phyloP scores from a whole-genome alignment of 805 yeast species.

The Tetrapisispora namnaoensis region DNA sequence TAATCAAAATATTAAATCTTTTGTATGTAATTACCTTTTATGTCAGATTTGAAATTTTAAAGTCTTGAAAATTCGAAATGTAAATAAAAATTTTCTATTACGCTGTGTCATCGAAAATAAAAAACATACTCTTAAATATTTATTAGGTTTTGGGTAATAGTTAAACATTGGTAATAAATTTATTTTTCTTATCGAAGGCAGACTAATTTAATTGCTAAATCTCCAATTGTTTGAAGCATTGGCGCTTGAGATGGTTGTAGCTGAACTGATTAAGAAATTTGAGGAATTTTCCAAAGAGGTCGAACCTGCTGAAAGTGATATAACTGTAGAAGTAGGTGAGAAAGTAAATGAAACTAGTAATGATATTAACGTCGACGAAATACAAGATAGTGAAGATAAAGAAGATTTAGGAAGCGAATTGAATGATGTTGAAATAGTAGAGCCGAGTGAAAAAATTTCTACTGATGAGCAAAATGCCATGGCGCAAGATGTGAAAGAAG shows the following conservation, averaged over 20 bases:
- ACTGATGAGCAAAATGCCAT: conserved; percentile 7
- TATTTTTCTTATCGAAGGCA: too few species aligned
- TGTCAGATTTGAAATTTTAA: too few species aligned
- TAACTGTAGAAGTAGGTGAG: not conserved
- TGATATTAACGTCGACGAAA: conserved; percentile 4
- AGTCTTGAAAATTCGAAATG: too few species aligned
- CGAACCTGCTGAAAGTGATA: conserved; percentile 2
- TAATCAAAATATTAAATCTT: too few species aligned
- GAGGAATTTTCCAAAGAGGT: conserved; percentile 19
- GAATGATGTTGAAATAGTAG: conserved; percentile 5
- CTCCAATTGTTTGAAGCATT: not conserved
- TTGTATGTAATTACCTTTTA: not conserved
- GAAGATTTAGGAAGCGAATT: not conserved
- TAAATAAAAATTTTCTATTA: too few species aligned
- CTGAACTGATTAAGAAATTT: conserved; percentile 30
- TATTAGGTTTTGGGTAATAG: too few species aligned
- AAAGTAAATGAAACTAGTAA: conserved; percentile 4
- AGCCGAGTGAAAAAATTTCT: conserved; percentile 2
- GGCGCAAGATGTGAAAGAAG: conserved; percentile 20
- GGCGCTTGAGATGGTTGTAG: conserved; percentile 25
- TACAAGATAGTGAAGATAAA: not conserved
- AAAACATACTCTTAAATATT: too few species aligned
- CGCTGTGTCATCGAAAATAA: too few species aligned
- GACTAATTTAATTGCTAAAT: too few species aligned
- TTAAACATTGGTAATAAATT: too few species aligned